Conservation (phyloP, 2,329 filamentous ascomycete genomes). For the Aureobasidium mangrovei region DNA sequence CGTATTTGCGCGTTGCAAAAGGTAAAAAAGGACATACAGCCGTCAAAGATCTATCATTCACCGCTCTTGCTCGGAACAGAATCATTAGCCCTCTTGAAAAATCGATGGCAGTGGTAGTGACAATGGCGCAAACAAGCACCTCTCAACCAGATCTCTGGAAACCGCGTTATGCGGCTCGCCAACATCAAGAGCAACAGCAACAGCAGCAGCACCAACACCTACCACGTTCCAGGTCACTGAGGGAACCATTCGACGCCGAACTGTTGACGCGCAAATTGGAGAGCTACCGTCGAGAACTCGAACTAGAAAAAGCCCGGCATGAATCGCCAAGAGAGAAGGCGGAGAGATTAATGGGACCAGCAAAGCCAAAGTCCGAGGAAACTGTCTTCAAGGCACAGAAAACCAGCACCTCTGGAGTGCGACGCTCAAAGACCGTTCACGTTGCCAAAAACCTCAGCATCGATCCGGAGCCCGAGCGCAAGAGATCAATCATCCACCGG, state of each 20-base stretch:
- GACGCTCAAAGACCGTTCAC: not conserved
- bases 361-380: not conserved
- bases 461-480: not conserved
- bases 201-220: conserved; percentile 6
- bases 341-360: not conserved
- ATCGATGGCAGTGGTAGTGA: conserved; percentile 2
- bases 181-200: conserved; percentile 7
- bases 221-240: conserved; percentile 5
- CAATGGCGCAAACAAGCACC: conserved; percentile 11
- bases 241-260: conserved; percentile 15
- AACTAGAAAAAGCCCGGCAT: conserved; percentile 15
- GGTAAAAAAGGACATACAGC: not conserved
- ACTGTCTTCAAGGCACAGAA: not conserved
- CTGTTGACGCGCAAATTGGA: conserved; percentile 15
- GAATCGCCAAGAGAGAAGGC: conserved; percentile 3
- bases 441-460: not conserved
- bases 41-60: not conserved
- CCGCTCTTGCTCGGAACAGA: no score
- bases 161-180: conserved; percentile 6
- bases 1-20: conserved; percentile 4
- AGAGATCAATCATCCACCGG: conserved; percentile 9
- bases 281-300: conserved; percentile 14
- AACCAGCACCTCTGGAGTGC: not conserved
- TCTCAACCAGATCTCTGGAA: conserved; percentile 11
- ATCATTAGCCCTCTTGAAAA: no score